Base-by-base conservation (phyloP, 2,329 filamentous ascomycete genomes). In the Diaporthe batatas region DNA sequence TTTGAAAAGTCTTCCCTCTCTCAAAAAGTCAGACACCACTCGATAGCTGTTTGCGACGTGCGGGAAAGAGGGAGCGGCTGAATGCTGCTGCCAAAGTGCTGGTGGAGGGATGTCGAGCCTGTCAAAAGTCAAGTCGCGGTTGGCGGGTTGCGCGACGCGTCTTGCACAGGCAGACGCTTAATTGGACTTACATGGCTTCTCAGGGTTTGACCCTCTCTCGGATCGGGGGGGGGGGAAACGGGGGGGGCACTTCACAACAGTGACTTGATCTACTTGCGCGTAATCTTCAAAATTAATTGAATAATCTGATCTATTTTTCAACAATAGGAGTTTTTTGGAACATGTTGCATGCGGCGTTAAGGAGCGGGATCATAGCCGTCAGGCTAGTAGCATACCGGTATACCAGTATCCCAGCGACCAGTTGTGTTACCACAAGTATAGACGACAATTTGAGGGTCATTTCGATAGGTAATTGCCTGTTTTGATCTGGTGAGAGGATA, bases 41-140 rank as follows among this genome's bases (percentile, higher is more conserved):
- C 25, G 16, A 16, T 21, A 7, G 12, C 32, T 51, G 0, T 23
- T 34, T 21, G 25, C 25, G 29, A 53, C 7, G 44, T 6, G 12
- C 16, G 8, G 7, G 10, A 21, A 1, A 7, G 53, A 6, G 55
- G 10, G 36, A 16, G 12, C 8, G 23, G 18, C 8, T 44, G 3
- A 29, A 29, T 44, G 39, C 11, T 65, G 39, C 44, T 23, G 32
- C 12, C 42, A 34, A 47, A 65, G 18, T 32, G 23, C 32, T 14
- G 62, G 62, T 36, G 44, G 76, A 69, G 67, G 59, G 70, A 44
- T 67, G 73, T 77, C 76, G 76, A 74, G 73, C 68, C 67, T 57
- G 53, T 67, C 39, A 47, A 51, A 57, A 42, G 49, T 51, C 8
- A 7, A 65, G 62, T 65, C 62, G 62, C 62, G 62, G 62, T 65